A percentile compares a stretch with the other conserved stretches of the same genome.
These are phyloP conservation scores for Xylaria telfairii DNA, from an alignment of 495 filamentous ascomycete genomes.

Conservation along the genomic window DNA sequence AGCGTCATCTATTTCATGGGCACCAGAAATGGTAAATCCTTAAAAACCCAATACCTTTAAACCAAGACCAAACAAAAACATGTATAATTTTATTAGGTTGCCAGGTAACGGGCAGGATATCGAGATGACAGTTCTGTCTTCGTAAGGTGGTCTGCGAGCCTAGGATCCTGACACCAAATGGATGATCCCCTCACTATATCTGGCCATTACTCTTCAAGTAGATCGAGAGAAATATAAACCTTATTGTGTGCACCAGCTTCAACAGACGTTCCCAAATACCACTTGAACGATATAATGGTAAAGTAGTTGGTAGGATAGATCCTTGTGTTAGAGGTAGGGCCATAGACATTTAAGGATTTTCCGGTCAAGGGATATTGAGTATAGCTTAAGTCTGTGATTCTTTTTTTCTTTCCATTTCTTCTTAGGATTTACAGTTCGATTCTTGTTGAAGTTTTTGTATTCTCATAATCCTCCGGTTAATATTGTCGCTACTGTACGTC, in stretches of 20 bases:
- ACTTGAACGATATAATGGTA: background rate
- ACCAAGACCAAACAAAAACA: background rate
- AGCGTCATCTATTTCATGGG: background rate
- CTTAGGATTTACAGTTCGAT: background rate
- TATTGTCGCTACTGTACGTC: background rate
- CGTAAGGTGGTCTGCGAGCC: background rate
- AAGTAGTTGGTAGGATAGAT: background rate
- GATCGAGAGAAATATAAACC: background rate
- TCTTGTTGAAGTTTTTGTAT: background rate
- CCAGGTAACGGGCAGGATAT: background rate
- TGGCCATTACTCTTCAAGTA: background rate
- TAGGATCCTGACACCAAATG: too few species aligned
- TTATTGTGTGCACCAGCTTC: background rate
- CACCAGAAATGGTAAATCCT: background rate
- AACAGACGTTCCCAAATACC: background rate
- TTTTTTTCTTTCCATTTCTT: background rate
- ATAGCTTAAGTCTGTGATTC: background rate
- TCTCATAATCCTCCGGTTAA: background rate
- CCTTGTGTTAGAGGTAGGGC: background rate
- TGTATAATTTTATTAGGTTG: background rate
- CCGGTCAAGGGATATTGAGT: background rate
- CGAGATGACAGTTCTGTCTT: background rate
- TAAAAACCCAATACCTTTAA: background rate
- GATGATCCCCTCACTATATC: background rate
- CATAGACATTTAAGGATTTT: background rate